A percentile compares a stretch with the other conserved stretches of the same genome.
phyloP scores from a whole-genome alignment of 2,329 filamentous ascomycete genomes.

The Lachnellula willkommii region DNA sequence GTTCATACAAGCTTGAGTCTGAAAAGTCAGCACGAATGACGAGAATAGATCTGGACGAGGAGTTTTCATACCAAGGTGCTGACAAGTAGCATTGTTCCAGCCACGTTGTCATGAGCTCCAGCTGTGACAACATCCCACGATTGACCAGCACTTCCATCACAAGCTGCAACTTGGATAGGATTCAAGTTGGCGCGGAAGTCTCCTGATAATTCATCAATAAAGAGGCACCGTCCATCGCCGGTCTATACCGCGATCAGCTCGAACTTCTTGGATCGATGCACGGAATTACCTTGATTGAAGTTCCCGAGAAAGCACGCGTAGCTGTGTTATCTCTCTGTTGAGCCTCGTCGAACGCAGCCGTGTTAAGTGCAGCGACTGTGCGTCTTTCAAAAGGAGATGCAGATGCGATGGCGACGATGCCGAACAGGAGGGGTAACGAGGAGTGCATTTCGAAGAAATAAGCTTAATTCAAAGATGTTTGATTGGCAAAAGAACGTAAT shows the following conservation, averaged over 20 bases:
- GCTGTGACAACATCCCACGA: constrained; percentile 41
- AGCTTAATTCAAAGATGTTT: background rate
- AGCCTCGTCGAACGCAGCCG: constrained; percentile 38
- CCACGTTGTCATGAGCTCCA: constrained; percentile 46
- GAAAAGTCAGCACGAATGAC: constrained; percentile 5
- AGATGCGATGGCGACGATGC: constrained; percentile 15
- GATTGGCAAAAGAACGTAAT: constrained; percentile 17
- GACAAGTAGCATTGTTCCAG: constrained; percentile 46
- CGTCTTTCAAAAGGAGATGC: constrained; percentile 26
- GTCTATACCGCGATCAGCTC: constrained; percentile 29
- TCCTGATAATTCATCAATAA: constrained; percentile 39
- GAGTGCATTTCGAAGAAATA: constrained; percentile 17
- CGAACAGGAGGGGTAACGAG: constrained; percentile 19
- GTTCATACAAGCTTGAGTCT: constrained; percentile 54
- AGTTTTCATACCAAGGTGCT: constrained; percentile 42
- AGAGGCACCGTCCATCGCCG: constrained; percentile 38
- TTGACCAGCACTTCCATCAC: constrained; percentile 38
- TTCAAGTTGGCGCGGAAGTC: constrained; percentile 43
- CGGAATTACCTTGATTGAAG: constrained; percentile 35
- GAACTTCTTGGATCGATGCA: background rate
- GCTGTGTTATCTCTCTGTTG: constrained; percentile 40
- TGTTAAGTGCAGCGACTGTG: constrained; percentile 34
- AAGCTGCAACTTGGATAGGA: constrained; percentile 38
- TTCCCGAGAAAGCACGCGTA: constrained; percentile 36
- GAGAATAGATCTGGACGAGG: no score